phyloP scores from a whole-genome alignment of 139 green algal genomes.

The Tetraselmis striata region DNA sequence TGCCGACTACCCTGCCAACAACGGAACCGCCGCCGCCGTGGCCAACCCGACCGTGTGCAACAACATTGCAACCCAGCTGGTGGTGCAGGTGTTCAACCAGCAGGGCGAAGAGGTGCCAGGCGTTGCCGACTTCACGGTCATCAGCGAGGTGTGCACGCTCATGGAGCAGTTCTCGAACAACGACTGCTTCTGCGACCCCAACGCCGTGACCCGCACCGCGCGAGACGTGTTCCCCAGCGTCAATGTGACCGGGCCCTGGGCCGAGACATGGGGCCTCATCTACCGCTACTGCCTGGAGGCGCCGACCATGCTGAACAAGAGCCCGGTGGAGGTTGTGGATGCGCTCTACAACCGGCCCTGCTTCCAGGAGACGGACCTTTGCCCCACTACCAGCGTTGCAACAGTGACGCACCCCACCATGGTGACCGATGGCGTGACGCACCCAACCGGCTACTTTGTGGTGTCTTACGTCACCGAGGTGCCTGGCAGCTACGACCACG shows the following conservation, averaged over 20 bases:
- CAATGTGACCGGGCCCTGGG: not conserved
- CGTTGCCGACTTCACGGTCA: not conserved
- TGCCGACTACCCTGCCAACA: not conserved
- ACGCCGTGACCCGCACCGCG: not conserved
- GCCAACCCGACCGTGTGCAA: not conserved
- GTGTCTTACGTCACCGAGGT: not conserved
- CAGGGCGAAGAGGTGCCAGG: not conserved
- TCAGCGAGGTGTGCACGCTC: not conserved
- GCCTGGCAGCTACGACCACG: not conserved
- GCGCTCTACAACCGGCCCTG: not conserved
- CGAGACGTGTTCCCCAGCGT: not conserved
- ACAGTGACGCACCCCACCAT: not conserved
- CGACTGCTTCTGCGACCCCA: not conserved
- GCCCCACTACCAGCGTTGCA: not conserved
- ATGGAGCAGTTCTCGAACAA: not conserved
- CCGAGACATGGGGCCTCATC: not conserved
- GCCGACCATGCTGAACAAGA: not conserved
- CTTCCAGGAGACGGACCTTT: not conserved
- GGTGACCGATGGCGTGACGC: not conserved
- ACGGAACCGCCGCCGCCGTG: not conserved
- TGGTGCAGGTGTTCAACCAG: not conserved
- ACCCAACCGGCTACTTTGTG: not conserved
- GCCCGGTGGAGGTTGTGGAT: not conserved
- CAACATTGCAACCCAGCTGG: not conserved
- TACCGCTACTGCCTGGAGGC: not conserved